Conservation (phyloP, 1,284 basidiomycete genomes). For the Kwoniella shivajii region DNA sequence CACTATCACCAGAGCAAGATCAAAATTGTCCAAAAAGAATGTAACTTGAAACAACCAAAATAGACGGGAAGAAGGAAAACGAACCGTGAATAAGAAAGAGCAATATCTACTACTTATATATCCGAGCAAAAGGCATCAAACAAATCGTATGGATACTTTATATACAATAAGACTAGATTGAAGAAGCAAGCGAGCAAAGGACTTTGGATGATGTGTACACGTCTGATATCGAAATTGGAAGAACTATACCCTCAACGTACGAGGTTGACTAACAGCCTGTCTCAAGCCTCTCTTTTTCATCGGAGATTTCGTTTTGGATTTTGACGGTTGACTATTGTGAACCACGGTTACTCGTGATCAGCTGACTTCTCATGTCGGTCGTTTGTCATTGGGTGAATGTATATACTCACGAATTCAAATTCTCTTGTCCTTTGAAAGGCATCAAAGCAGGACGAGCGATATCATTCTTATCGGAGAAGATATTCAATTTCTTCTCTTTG, state of each 20-base stretch:
- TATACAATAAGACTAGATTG: not conserved
- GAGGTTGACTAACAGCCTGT: slow-evolving; percentile 21
- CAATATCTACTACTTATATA: too few relatives aligned
- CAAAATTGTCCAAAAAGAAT: too few relatives aligned
- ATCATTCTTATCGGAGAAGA: not conserved
- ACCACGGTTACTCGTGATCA: too few relatives aligned
- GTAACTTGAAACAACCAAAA: too few relatives aligned
- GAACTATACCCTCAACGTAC: slow-evolving; percentile 12
- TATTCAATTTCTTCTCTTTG: slow-evolving; percentile 3
- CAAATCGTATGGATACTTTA: not conserved
- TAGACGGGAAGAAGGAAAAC: too few relatives aligned
- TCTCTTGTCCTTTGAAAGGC: slow-evolving; percentile 4
- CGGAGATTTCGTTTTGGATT: slow-evolving; percentile 3
- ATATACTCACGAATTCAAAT: slow-evolving; percentile 6
- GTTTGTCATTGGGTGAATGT: too few relatives aligned
- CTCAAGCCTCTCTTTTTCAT: slow-evolving; percentile 13
- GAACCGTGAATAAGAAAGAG: too few relatives aligned
- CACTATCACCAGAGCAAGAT: too few relatives aligned
- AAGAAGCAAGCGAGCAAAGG: not conserved
- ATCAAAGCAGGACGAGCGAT: too few relatives aligned
- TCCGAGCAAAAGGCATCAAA: not conserved
- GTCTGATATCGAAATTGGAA: not conserved
- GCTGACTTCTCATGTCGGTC: too few relatives aligned
- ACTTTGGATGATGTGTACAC: not conserved
- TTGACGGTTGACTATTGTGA: not conserved